Base-by-base conservation (phyloP, 2,329 filamentous ascomycete genomes). In the Magnaporthiopsis poae region DNA sequence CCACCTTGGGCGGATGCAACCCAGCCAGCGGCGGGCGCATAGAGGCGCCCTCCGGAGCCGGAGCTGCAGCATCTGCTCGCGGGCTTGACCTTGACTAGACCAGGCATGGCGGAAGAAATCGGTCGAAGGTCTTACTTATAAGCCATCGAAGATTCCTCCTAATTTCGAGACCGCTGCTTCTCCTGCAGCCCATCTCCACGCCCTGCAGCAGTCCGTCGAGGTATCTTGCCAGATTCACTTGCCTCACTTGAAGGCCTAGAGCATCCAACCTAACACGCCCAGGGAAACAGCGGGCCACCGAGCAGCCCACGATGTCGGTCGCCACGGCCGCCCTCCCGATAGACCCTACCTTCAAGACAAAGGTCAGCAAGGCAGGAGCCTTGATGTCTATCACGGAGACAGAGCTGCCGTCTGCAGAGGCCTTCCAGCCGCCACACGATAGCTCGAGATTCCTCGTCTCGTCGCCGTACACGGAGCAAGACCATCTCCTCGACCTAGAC, bases 381-480 rank as follows among this genome's bases (percentile, higher is more conserved):
- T 33, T 31, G 29, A 5, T 33, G n/a, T 12, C 21, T 11, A 31
- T 62, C 25, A 18, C 3, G 5, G 60, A 62, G 60, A 18, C 25
- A 27, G 61, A 25, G 61, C 18, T 65, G 29, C 31, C 59, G 12
- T 29, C 56, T 15, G 31, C 59, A 25, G 59, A 65, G 33, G 31
- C 52, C 64, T 33, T 61, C 13, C 31, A 61, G 64, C 35, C 33
- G 27, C 59, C 59, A 35, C 31, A 27, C 39, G 64, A 60, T 35
- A 61, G 56, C 56, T 35, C 31, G 21, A 35, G 69, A 29, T 78
- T 75, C 71, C 78, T 95, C 61, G 80, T 90, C 60, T 83, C 88
- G 69, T 96, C 92, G 0, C 92, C 92, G 0, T 96, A 96, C 75
- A 85, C 86, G 12, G 86, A 88, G 60, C 75, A 80, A 35, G 80